Base-by-base conservation (phyloP, 1,284 basidiomycete genomes). In the Cystobasidiaceae sp. region DNA sequence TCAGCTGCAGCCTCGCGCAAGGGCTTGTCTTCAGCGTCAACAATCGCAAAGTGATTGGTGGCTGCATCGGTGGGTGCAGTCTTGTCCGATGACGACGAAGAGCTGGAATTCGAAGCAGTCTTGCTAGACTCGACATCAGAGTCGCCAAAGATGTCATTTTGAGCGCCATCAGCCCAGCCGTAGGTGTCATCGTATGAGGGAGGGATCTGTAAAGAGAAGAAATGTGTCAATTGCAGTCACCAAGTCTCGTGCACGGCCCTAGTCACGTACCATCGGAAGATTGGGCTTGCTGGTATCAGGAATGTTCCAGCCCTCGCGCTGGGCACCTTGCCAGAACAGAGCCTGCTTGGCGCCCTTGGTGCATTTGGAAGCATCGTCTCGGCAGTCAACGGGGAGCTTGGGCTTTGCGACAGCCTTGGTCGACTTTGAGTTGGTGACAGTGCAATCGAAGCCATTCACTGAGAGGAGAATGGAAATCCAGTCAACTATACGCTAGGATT, bases 401-500 rank as follows among this genome's bases (percentile, higher is more conserved):
- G 85, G 77, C 28, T 79, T 78, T 4, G 81, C 75, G 1, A 81
- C 79, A 6, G 71, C 79, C n/a, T 84, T 83, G 5, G 78, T 81
- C 30, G 84, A 64, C 34, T 70, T 73, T 2, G 64, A 78, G 48
- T 81, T 80, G 1, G 83, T 82, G 46, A 89, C 78, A 49, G 82
- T 81, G 79, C 88, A 89, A 70, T 83, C 82, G 81, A 88, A 89
- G 25, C 84, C 83, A 55, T 82, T 86, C 84, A 88, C 61, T 86
- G 78, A 11, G n/a, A 23, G 27, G n/a, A 30, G 17, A 17, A 30
- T 17, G 17, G 28, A 8, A 23, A 23, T 15, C 27, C 19, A 51
- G 27, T 23, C 8, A 28, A n/a, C 19, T 30, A 51, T 30, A n/a
- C 9, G 28, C 8, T 32, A 23, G 45, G 13, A n/a, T 11, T 23